phyloP scores from a whole-genome alignment of 2,329 filamentous ascomycete species.

The Colletotrichum tanaceti region DNA sequence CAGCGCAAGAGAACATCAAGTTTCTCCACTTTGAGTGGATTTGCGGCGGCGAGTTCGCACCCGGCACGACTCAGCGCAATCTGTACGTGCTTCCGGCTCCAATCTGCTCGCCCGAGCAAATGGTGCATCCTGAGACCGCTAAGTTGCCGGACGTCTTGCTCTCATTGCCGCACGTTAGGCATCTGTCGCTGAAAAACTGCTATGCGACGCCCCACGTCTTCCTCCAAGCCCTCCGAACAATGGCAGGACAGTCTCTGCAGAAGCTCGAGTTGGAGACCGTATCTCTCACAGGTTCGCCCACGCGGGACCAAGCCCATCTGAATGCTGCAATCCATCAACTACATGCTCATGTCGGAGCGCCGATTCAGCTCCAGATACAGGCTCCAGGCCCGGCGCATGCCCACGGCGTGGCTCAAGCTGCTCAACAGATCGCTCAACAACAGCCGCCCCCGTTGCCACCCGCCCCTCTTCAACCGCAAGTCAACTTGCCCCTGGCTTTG shows the following conservation, averaged over 20 bases:
- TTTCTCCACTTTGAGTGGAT: conserved; percentile 74
- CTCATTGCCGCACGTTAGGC: conserved; percentile 66
- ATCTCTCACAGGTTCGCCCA: conserved; percentile 66
- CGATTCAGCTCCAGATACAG: conserved; percentile 21
- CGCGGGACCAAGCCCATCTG: conserved; percentile 24
- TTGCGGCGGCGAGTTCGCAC: conserved; percentile 74
- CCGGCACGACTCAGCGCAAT: conserved; percentile 71
- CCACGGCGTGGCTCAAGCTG: conserved; percentile 9
- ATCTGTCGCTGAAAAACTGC: conserved; percentile 75
- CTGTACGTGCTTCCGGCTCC: conserved; percentile 72
- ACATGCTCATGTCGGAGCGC: conserved; percentile 22
- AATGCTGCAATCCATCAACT: conserved; percentile 39
- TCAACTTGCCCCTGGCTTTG: background rate
- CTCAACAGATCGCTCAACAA: conserved; percentile 6
- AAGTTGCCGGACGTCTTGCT: conserved; percentile 55
- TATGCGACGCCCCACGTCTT: conserved; percentile 73
- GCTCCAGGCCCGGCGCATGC: conserved; percentile 4
- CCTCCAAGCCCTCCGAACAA: conserved; percentile 60
- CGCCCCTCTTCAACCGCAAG: conserved; percentile 22
- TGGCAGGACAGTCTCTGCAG: conserved; percentile 60
- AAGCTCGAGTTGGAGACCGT: conserved; percentile 72
- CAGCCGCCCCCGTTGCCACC: conserved; percentile 30
- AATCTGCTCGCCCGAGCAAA: conserved; percentile 48
- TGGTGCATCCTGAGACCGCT: conserved; percentile 48
- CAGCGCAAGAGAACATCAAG: conserved; percentile 61